phyloP scores from a whole-genome alignment of 495 filamentous ascomycete species.

The Cairneyella variabilis region DNA sequence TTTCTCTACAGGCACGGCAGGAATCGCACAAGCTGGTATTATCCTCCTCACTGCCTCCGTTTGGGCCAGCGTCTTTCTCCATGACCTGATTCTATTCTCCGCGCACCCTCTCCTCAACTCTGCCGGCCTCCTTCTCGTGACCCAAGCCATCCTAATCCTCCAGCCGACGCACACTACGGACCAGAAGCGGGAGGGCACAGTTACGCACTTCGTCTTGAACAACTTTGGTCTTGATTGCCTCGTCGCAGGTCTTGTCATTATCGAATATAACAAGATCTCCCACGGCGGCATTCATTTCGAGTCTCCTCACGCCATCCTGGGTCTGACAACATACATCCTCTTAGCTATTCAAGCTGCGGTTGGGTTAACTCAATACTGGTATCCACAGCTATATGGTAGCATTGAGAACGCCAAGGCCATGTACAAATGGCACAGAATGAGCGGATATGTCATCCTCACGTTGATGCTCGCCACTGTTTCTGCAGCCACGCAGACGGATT shows the following conservation, averaged over 20 bases:
- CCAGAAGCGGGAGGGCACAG: slow-evolving; percentile 71
- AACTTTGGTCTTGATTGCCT: slow-evolving; percentile 57
- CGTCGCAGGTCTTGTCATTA: slow-evolving; percentile 64
- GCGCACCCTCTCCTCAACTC: slow-evolving; percentile 85
- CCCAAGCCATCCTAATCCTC: slow-evolving; percentile 77
- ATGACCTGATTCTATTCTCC: slow-evolving; percentile 69
- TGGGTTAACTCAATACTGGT: slow-evolving; percentile 74
- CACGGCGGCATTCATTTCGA: slow-evolving; percentile 64
- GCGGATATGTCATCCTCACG: slow-evolving; percentile 71
- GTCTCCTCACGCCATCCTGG: slow-evolving; percentile 74
- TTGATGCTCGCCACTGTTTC: slow-evolving; percentile 68
- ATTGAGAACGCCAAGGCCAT: slow-evolving; percentile 72
- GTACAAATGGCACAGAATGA: slow-evolving; percentile 83
- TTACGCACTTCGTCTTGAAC: slow-evolving; percentile 65
- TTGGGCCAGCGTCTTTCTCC: slow-evolving; percentile 68
- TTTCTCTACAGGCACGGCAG: slow-evolving; percentile 65
- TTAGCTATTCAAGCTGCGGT: slow-evolving; percentile 69
- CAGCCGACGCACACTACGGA: slow-evolving; percentile 77
- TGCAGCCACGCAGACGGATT: slow-evolving; percentile 73
- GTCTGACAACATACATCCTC: slow-evolving; percentile 68
- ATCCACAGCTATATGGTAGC: slow-evolving; percentile 69
- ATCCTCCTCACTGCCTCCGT: slow-evolving; percentile 64
- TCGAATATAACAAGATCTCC: slow-evolving; percentile 75
- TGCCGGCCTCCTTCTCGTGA: slow-evolving; percentile 64
- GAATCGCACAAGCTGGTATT: slow-evolving; percentile 51